Evolutionary conservation across 169 alveolate genomes (phyloP).

Genomic region (Perkinsus marinus): DNA sequence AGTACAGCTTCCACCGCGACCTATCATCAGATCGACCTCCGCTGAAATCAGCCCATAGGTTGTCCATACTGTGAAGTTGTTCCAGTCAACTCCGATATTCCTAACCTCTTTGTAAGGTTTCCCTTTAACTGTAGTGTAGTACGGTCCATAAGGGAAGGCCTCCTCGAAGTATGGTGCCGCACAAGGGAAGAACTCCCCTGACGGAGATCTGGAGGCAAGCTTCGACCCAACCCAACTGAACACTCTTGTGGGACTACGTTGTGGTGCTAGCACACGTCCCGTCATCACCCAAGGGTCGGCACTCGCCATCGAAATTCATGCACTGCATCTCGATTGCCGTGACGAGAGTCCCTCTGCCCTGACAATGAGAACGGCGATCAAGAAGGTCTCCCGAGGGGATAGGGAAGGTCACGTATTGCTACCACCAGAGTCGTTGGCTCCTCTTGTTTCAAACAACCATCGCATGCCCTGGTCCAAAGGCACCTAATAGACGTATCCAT

Average conservation of each 20-base stretch:
- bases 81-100: background rate
- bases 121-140: background rate
- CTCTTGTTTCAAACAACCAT: background rate
- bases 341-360: background rate
- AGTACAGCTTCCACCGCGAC: background rate
- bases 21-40: background rate
- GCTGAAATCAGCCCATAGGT: background rate
- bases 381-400: too few species aligned
- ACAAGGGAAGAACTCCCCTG: background rate
- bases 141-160: background rate
- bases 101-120: background rate
- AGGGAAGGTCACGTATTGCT: background rate
- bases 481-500: background rate
- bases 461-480: background rate
- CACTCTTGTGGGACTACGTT: background rate
- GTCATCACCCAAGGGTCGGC: background rate
- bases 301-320: background rate
- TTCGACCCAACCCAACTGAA: background rate
- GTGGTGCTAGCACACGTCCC: background rate
- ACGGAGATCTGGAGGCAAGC: background rate
- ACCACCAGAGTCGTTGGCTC: background rate
- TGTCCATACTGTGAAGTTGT: background rate
- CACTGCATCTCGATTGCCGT: background rate
- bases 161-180: background rate
- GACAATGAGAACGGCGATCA: background rate